A percentile compares a stretch with the other conserved stretches of the same genome.
These are phyloP conservation scores for Juglanconis oblonga DNA, from an alignment of 2,329 filamentous ascomycete genomes.

Conservation along the genomic window DNA sequence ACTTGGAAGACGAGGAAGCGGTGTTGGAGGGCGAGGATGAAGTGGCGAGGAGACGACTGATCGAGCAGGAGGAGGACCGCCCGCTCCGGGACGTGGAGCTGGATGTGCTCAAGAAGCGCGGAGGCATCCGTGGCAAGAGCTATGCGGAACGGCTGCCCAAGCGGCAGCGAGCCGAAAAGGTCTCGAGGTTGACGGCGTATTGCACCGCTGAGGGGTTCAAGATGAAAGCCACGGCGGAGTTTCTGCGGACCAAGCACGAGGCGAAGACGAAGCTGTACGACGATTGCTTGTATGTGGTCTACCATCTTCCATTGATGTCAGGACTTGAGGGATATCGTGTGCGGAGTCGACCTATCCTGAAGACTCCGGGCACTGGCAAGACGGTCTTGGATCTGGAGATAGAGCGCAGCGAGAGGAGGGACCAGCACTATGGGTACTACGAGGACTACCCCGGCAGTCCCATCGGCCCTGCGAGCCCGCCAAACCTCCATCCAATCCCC, in stretches of 20 bases:
- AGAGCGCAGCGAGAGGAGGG: conserved; percentile 83
- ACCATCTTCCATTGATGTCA: conserved; percentile 84
- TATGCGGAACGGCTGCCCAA: conserved; percentile 94
- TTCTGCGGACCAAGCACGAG: conserved; percentile 81
- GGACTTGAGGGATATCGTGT: conserved; percentile 85
- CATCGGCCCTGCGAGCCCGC: background rate
- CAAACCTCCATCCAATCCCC: conserved; percentile 24
- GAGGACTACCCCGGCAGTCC: conserved; percentile 61
- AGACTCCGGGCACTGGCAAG: conserved; percentile 84
- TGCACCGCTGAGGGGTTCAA: conserved; percentile 95
- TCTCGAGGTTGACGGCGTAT: conserved; percentile 90
- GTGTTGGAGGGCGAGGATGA: conserved; percentile 58
- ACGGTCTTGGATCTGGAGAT: conserved; percentile 93
- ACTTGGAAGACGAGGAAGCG: conserved; percentile 43
- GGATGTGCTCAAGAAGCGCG: conserved; percentile 60
- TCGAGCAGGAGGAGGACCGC: conserved; percentile 55
- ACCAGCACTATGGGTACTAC: conserved; percentile 90
- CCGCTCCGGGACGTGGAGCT: conserved; percentile 68
- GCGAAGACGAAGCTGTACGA: conserved; percentile 96
- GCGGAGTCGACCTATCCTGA: conserved; percentile 84
- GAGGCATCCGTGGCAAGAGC: conserved; percentile 71
- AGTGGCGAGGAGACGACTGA: conserved; percentile 39
- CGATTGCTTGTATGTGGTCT: conserved; percentile 93
- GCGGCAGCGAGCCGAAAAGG: conserved; percentile 77
- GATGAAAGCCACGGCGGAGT: conserved; percentile 81